Evolutionary conservation across 2,329 filamentous ascomycete species (phyloP).

Genomic region (Seiridium unicorne): DNA sequence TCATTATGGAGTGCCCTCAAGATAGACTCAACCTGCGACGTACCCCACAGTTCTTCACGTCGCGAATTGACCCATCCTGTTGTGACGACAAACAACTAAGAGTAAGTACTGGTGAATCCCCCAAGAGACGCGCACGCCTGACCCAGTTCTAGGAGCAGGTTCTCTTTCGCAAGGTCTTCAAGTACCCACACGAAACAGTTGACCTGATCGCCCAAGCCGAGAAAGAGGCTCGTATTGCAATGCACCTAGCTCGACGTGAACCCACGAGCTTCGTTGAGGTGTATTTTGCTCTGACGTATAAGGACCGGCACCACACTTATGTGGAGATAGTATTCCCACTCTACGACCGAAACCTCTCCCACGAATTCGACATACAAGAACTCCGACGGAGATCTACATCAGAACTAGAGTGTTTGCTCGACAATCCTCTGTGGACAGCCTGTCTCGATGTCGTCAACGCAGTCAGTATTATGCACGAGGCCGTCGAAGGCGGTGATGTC

Average conservation of each 20-base stretch:
- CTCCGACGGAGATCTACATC: background rate
- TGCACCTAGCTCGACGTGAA: background rate
- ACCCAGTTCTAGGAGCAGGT: background rate
- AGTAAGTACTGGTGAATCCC: background rate
- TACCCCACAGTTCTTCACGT: background rate
- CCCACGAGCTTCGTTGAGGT: background rate
- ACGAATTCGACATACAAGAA: background rate
- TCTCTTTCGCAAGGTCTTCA: background rate
- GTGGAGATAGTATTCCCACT: background rate
- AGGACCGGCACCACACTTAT: background rate
- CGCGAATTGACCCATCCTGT: background rate
- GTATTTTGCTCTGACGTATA: background rate
- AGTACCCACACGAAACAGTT: background rate
- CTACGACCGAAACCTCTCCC: background rate
- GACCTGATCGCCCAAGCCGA: background rate
- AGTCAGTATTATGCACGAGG: background rate
- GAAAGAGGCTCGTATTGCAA: background rate
- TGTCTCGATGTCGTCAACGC: background rate
- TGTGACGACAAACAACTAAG: background rate
- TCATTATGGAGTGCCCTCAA: background rate
- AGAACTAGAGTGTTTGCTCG: background rate
- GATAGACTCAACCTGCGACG: background rate
- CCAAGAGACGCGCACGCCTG: background rate
- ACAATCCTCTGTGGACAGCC: background rate
- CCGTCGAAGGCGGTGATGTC: background rate